Conservation (phyloP, 2,329 filamentous ascomycete genomes). For the Aureobasidium subglaciale region DNA sequence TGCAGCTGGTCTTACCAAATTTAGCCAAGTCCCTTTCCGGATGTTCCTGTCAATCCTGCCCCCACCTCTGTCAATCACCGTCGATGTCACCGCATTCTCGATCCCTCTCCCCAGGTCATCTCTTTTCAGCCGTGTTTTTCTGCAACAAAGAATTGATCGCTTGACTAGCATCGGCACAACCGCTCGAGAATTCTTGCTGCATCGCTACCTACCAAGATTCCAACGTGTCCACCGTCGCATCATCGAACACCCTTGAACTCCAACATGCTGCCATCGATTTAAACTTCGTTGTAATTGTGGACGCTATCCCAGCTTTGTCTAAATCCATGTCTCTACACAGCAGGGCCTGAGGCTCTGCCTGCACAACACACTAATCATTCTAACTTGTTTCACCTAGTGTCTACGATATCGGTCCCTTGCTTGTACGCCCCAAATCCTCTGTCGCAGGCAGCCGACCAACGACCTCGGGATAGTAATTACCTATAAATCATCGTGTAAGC, state of each 20-base stretch:
- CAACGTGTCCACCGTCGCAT: not conserved
- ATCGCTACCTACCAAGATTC: constrained; percentile 4
- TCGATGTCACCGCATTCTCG: constrained; percentile 6
- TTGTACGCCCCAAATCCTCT: not conserved
- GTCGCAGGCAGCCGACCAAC: constrained; percentile 5
- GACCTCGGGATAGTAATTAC: not conserved
- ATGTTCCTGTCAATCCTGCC: constrained; percentile 7
- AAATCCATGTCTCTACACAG: not conserved
- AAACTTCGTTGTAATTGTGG: not conserved
- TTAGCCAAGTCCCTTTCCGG: not conserved
- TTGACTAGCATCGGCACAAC: constrained; percentile 7
- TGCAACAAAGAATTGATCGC: constrained; percentile 5
- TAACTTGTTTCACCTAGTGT: constrained; percentile 1
- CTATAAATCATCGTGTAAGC: not conserved
- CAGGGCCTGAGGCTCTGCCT: not conserved
- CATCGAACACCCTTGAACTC: not conserved
- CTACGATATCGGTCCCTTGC: not conserved
- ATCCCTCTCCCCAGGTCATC: constrained; percentile 6
- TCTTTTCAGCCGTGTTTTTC: constrained; percentile 7
- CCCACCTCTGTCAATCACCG: constrained; percentile 8
- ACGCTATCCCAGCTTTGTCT: not conserved
- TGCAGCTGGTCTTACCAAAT: constrained; percentile 1
- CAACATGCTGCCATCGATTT: not conserved
- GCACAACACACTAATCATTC: constrained; percentile 7
- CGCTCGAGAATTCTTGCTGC: constrained; percentile 7